Conservation (phyloP, 2,329 filamentous ascomycete species). For the Aspergillus sojae region DNA sequence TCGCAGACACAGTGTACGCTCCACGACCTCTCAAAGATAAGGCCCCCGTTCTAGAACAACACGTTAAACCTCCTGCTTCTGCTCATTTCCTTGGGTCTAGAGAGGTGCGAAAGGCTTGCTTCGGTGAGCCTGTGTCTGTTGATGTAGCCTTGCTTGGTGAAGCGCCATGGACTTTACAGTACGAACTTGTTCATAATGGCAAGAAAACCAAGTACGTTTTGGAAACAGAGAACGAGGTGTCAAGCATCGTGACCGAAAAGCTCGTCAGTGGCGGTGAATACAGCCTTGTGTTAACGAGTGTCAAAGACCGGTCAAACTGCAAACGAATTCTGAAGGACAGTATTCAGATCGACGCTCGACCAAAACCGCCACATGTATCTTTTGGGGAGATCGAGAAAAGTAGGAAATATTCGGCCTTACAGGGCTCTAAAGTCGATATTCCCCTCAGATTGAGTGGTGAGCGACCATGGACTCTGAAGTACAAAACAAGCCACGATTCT, state of each 20-base stretch:
- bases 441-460: slow-evolving; percentile 85
- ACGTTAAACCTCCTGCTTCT: slow-evolving; percentile 88
- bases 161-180: slow-evolving; percentile 84
- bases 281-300: slow-evolving; percentile 78
- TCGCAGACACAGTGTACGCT: slow-evolving; percentile 81
- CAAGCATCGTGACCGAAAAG: slow-evolving; percentile 73
- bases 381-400: slow-evolving; percentile 87
- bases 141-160: slow-evolving; percentile 79
- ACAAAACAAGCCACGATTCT: slow-evolving; percentile 62
- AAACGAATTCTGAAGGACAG: slow-evolving; percentile 84
- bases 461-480: slow-evolving; percentile 79
- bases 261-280: slow-evolving; percentile 87
- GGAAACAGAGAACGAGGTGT: slow-evolving; percentile 63
- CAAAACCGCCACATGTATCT: slow-evolving; percentile 81
- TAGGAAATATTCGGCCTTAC: slow-evolving; percentile 72
- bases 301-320: slow-evolving; percentile 85
- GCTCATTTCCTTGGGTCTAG: slow-evolving; percentile 66
- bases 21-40: slow-evolving; percentile 63
- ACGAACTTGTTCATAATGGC: slow-evolving; percentile 88
- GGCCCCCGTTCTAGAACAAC: slow-evolving; percentile 73
- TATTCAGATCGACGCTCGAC: slow-evolving; percentile 80
- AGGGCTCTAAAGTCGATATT: slow-evolving; percentile 72
- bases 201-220: slow-evolving; percentile 73
- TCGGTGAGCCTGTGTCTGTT: slow-evolving; percentile 77
- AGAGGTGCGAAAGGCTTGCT: slow-evolving; percentile 67